A percentile compares a stretch with the other conserved stretches of the same genome.
Evolutionary conservation across 192 early-diverging fungal genomes (phyloP).

Genomic region (Phlyctochytrium arcticum): DNA sequence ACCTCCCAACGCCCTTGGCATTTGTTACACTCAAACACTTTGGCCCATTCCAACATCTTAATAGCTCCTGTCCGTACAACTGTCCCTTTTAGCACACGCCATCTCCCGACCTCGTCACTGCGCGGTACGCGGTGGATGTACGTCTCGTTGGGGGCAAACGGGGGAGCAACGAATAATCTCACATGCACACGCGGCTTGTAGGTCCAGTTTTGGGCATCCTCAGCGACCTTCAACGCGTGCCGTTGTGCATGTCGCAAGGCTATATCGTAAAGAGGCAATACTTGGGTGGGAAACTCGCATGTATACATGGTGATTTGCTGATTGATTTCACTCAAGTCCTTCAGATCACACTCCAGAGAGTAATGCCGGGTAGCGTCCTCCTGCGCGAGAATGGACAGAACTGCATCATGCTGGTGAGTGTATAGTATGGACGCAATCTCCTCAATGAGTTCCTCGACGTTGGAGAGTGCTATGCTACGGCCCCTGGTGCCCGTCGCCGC

Average conservation of each 20-base stretch:
- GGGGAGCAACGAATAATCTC: not conserved
- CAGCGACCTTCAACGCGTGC: not conserved
- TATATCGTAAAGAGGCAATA: not conserved
- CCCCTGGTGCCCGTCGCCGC: not conserved
- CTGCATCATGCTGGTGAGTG: not conserved
- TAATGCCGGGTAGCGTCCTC: slow-evolving; percentile 25
- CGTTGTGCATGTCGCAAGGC: slow-evolving; percentile 6
- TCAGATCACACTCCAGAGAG: slow-evolving; percentile 25
- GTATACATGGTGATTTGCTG: slow-evolving; percentile 24
- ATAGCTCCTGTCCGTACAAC: slow-evolving; percentile 63
- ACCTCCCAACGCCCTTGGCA: slow-evolving; percentile 58
- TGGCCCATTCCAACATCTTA: slow-evolving; percentile 65
- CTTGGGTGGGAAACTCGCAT: not conserved
- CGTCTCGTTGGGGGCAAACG: slow-evolving; percentile 11
- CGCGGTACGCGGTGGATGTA: slow-evolving; percentile 51
- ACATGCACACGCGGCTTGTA: slow-evolving; percentile 24
- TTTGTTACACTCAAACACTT: slow-evolving; percentile 46
- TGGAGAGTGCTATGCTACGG: not conserved
- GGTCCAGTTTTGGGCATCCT: slow-evolving; percentile 1
- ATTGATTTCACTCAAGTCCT: not conserved
- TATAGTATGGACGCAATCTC: not conserved
- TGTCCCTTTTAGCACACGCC: slow-evolving; percentile 60
- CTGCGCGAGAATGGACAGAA: slow-evolving; percentile 17
- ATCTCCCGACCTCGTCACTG: slow-evolving; percentile 52
- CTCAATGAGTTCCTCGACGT: not conserved